Base-by-base conservation (phyloP, 805 yeast species). In the Metschnikowia cerradonensis region DNA sequence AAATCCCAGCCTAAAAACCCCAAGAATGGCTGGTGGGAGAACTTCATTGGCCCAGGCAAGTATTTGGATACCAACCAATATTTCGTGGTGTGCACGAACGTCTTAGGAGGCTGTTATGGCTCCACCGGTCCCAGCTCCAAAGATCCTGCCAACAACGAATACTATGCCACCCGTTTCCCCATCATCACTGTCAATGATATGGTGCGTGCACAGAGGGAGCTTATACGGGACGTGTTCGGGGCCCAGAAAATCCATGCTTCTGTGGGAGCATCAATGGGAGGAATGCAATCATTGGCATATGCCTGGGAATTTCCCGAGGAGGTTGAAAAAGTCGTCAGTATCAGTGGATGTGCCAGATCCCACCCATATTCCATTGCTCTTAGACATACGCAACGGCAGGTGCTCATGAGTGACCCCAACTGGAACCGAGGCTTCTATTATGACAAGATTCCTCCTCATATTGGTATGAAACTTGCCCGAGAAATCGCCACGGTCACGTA, bases 231-330 rank as follows among this genome's bases (percentile, higher is more conserved):
- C 42, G 81, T 78, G 42, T 81, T 90, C 51, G 83, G 84, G 1
- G 85, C 86, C 31, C 44, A 60, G 1, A 85, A 81, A 63, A 68
- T 91, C 23, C 80, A 82, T 66, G 96, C 96, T 1, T 80, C 89
- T 1, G 82, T 91, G 6, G 97, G 97, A 5, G 84, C 96, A 2
- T 88, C 96, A 0, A 88, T 91, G 95, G 97, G 97, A n/a, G 97
- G 97, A n/a, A 90, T 91, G 97, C 97, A 90, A 70, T 84, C 92
- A 7, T 75, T 91, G 49, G 96, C 97, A 0, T 88, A 83, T 66
- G 96, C 90, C 1, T 78, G 82, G 64, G 96, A 87, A 62, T 91
- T 87, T 60, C 87, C 95, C 1, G 84, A 85, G 44, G 79, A 76
- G 50, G 96, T 90, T 3, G 79, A 77, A 5, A 83, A 85, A 48